phyloP scores from a whole-genome alignment of 305 asterid species.

The Petunia hybrid region DNA sequence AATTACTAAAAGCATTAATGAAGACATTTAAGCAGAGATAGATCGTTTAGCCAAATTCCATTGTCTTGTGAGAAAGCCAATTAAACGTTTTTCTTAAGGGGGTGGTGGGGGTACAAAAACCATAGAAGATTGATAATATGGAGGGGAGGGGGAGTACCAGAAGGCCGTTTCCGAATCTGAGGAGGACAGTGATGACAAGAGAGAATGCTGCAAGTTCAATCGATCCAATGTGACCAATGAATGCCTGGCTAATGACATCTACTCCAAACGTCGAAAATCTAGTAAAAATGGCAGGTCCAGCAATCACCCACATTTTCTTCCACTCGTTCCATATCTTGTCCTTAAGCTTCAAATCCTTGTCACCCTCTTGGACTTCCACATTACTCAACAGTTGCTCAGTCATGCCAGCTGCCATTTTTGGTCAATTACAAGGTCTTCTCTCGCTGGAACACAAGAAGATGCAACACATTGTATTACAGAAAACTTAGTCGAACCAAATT shows the following conservation, averaged over 20 bases:
- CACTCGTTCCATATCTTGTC: conserved; percentile 29
- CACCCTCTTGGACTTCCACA: not conserved
- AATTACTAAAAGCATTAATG: not conserved
- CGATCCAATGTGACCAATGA: conserved; percentile 35
- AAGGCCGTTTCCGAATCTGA: conserved; percentile 45
- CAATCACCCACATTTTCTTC: conserved; percentile 31
- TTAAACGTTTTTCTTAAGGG: not conserved
- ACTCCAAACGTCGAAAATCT: conserved; percentile 45
- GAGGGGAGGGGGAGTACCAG: conserved; percentile 35
- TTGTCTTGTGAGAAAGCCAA: not conserved
- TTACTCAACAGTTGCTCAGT: conserved; percentile 23
- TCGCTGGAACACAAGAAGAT: not conserved
- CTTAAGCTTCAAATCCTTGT: not conserved
- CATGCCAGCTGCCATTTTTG: conserved; percentile 23
- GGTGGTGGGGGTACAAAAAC: not conserved
- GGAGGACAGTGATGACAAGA: conserved; percentile 37
- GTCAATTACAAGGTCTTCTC: conserved; percentile 1
- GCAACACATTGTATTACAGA: not conserved
- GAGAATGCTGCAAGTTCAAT: conserved; percentile 34
- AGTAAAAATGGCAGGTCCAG: conserved; percentile 34
- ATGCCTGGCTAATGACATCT: conserved; percentile 30
- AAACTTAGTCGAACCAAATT: not conserved
- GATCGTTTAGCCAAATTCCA: not conserved
- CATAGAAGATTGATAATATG: not conserved
- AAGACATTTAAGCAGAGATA: not conserved